Evolutionary conservation across 768 basidiomycete genomes (phyloP).

Genomic region (Filobasidium floriforme): DNA sequence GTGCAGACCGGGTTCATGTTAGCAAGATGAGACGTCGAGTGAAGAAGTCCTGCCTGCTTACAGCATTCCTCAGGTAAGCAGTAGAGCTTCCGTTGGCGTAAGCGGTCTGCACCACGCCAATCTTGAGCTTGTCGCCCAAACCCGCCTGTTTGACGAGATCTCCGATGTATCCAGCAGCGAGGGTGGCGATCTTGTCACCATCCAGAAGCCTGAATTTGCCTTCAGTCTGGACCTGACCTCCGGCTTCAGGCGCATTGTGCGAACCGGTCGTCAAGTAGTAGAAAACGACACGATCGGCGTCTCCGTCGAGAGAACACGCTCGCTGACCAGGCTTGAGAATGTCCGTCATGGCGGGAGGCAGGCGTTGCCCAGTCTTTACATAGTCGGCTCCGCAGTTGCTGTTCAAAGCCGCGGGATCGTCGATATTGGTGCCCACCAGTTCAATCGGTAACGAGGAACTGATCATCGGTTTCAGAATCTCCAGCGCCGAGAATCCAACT

Average conservation of each 20-base stretch:
- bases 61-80: conserved; percentile 68
- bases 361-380: conserved; percentile 84
- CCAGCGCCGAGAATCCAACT: conserved; percentile 71
- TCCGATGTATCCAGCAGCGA: conserved; percentile 86
- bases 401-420: conserved; percentile 68
- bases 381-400: conserved; percentile 86
- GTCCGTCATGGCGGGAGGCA: conserved; percentile 54
- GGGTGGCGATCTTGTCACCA: conserved; percentile 93
- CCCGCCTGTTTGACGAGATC: conserved; percentile 80
- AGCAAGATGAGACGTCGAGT: not conserved
- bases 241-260: not conserved
- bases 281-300: conserved; percentile 94
- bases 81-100: conserved; percentile 98
- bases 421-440: conserved; percentile 62
- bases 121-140: conserved; percentile 65
- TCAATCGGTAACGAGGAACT: conserved; percentile 52
- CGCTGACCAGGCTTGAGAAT: conserved; percentile 63
- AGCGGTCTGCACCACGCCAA: conserved; percentile 95
- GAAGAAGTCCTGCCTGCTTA: conserved; percentile 45
- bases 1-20: not conserved
- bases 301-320: conserved; percentile 90
- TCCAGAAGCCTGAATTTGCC: conserved; percentile 83
- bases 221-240: conserved; percentile 1
- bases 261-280: conserved; percentile 57
- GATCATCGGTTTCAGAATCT: conserved; percentile 57